Conservation (phyloP, 306 rosid species). For the Arachis stenosperma region DNA sequence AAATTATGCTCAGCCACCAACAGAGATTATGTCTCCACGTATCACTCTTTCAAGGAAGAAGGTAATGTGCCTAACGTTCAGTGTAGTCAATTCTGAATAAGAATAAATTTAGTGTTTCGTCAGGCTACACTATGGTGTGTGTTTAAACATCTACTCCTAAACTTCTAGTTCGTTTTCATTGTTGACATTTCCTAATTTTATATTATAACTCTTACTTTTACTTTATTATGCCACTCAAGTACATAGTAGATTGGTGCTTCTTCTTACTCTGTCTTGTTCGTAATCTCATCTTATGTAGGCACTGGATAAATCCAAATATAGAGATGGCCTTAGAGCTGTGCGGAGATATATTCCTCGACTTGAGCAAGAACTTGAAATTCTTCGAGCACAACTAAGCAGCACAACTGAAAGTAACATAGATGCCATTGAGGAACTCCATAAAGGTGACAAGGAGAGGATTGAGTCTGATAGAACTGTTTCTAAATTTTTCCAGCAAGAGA, state of each 20-base stretch:
- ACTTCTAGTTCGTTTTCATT: too few species aligned
- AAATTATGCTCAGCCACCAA: slow-evolving; percentile 95
- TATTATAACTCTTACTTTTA: background rate
- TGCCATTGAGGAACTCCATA: slow-evolving; percentile 49
- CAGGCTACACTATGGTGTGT: too few species aligned
- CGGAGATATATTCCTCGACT: slow-evolving; percentile 80
- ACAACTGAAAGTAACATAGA: slow-evolving; percentile 42
- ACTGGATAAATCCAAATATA: slow-evolving; percentile 87
- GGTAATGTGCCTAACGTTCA: slow-evolving; percentile 46
- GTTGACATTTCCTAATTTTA: slow-evolving; percentile 9
- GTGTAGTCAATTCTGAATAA: background rate
- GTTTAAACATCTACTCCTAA: too few species aligned
- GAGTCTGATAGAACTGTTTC: slow-evolving; percentile 45
- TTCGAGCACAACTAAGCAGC: slow-evolving; percentile 64
- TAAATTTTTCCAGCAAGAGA: slow-evolving; percentile 41
- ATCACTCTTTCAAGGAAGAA: slow-evolving; percentile 86
- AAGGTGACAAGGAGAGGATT: slow-evolving; percentile 38
- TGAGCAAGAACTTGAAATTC: slow-evolving; percentile 79
- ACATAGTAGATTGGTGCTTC: slow-evolving; percentile 4
- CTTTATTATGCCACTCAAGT: slow-evolving; percentile 2
- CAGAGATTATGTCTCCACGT: slow-evolving; percentile 98
- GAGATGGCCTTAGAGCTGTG: slow-evolving; percentile 89
- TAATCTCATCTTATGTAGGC: slow-evolving; percentile 59
- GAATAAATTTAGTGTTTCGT: slow-evolving; percentile 16
- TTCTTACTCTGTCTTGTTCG: slow-evolving; percentile 23